phyloP scores from a whole-genome alignment of 169 alveolate genomes.

The Cystoisospora suis region DNA sequence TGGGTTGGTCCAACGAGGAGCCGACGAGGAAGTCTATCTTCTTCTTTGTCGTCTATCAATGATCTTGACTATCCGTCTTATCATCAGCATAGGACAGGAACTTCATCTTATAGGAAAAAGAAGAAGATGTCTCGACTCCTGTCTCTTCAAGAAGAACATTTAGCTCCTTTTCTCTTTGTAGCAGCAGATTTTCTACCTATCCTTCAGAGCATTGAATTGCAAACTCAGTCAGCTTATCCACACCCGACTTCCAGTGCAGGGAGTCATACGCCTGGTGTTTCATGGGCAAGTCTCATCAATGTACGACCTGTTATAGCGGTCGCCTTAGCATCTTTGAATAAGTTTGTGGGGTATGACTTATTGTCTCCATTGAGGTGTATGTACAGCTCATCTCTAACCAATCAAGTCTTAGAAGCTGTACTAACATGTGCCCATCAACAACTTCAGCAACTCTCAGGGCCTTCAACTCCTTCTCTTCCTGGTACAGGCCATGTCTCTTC shows the following conservation, averaged over 20 bases:
- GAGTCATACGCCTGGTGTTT: slow-evolving; percentile 46
- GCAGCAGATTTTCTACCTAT: background rate
- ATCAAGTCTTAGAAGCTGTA: slow-evolving; percentile 1
- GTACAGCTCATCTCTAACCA: background rate
- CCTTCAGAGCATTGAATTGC: background rate
- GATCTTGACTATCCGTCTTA: too few species aligned
- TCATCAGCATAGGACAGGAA: too few species aligned
- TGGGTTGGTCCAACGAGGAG: background rate
- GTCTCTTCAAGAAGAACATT: background rate
- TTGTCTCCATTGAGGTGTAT: slow-evolving; percentile 3
- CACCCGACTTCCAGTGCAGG: background rate
- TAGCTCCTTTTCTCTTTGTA: slow-evolving; percentile 15
- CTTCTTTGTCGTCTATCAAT: too few species aligned
- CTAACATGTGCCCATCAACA: slow-evolving; percentile 25
- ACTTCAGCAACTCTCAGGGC: slow-evolving; percentile 9
- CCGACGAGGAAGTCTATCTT: too few species aligned
- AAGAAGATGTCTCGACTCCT: too few species aligned
- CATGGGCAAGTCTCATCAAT: background rate
- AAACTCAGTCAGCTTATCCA: slow-evolving; percentile 9
- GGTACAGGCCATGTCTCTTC: too few species aligned
- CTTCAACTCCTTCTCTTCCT: too few species aligned
- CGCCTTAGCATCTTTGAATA: slow-evolving; percentile 63
- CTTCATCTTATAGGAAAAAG: too few species aligned
- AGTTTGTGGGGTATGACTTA: slow-evolving; percentile 59
- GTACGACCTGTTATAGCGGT: slow-evolving; percentile 54